A percentile compares a stretch with the other conserved stretches of the same genome.
Evolutionary conservation across 805 yeast genomes (phyloP).

Genomic region (Metschnikowia santaceciliae): DNA sequence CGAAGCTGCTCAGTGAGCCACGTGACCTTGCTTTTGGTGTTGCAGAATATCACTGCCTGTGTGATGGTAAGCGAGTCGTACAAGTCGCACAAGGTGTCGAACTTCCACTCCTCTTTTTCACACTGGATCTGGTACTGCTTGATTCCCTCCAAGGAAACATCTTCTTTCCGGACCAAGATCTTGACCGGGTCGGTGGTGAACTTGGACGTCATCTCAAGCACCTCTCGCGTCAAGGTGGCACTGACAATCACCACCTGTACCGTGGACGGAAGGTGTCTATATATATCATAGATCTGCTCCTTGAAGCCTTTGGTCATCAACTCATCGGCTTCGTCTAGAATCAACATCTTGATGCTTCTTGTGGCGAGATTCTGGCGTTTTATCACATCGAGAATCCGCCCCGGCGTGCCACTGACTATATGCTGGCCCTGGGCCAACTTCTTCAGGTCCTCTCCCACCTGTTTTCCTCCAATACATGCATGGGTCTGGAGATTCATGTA

Average conservation of each 20-base stretch:
- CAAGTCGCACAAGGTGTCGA: slow-evolving; percentile 89
- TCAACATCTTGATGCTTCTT: slow-evolving; percentile 77
- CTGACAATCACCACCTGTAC: slow-evolving; percentile 92
- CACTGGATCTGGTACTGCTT: slow-evolving; percentile 88
- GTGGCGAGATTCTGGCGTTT: slow-evolving; percentile 74
- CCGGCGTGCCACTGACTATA: slow-evolving; percentile 96
- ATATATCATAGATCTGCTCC: slow-evolving; percentile 91
- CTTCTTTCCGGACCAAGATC: slow-evolving; percentile 91
- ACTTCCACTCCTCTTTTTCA: slow-evolving; percentile 90
- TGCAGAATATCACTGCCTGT: slow-evolving; percentile 97
- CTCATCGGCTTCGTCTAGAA: slow-evolving; percentile 97
- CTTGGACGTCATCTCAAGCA: slow-evolving; percentile 84
- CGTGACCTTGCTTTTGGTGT: slow-evolving; percentile 93
- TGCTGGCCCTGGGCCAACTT: slow-evolving; percentile 77
- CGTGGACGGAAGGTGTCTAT: slow-evolving; percentile 74
- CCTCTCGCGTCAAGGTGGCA: slow-evolving; percentile 92
- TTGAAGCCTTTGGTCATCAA: slow-evolving; percentile 89
- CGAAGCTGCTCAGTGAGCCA: slow-evolving; percentile 79
- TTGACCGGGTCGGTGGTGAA: slow-evolving; percentile 93
- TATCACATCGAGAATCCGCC: slow-evolving; percentile 88
- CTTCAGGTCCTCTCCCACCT: slow-evolving; percentile 75
- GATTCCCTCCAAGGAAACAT: slow-evolving; percentile 89
- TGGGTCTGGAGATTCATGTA: slow-evolving; percentile 82
- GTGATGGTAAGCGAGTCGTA: slow-evolving; percentile 94
- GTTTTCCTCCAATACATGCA: slow-evolving; percentile 93